Conservation (phyloP, 2,329 filamentous ascomycete species). For the Gliomastix tumulicola region DNA sequence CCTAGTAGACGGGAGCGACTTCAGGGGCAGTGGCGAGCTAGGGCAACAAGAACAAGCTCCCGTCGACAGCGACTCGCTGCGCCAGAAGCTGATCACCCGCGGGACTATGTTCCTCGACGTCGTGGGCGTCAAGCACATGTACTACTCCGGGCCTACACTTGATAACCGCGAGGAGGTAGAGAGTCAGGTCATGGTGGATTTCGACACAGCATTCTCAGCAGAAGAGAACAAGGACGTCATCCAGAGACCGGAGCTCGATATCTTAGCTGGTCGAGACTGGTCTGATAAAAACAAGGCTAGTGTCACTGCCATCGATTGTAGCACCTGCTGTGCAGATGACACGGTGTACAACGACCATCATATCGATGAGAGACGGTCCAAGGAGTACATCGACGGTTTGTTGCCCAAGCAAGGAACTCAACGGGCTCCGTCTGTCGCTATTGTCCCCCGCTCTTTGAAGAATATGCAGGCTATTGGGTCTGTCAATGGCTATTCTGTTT, state of each 20-base stretch:
- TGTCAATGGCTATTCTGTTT: neutral
- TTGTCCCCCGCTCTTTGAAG: neutral
- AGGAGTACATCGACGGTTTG: no score
- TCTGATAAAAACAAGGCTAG: neutral
- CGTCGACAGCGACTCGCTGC: no score
- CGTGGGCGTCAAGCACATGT: neutral
- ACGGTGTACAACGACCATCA: no score
- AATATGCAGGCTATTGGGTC: conserved; percentile 1
- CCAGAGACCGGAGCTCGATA: conserved; percentile 1
- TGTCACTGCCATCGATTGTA: neutral
- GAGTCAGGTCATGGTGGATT: conserved; percentile 4
- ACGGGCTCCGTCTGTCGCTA: no score
- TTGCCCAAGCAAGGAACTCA: no score
- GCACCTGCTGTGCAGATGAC: conserved; percentile 2
- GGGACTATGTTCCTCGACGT: neutral
- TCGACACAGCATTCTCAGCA: conserved; percentile 2
- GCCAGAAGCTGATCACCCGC: neutral
- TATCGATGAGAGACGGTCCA: no score
- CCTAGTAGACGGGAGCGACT: no score
- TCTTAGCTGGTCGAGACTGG: neutral
- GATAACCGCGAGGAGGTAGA: conserved; percentile 3
- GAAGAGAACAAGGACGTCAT: no score
- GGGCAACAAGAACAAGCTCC: no score
- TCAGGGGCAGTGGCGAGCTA: neutral
- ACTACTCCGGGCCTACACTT: neutral